Conservation (phyloP, 2,329 filamentous ascomycete genomes). For the Rhytidhysteron rufulum region DNA sequence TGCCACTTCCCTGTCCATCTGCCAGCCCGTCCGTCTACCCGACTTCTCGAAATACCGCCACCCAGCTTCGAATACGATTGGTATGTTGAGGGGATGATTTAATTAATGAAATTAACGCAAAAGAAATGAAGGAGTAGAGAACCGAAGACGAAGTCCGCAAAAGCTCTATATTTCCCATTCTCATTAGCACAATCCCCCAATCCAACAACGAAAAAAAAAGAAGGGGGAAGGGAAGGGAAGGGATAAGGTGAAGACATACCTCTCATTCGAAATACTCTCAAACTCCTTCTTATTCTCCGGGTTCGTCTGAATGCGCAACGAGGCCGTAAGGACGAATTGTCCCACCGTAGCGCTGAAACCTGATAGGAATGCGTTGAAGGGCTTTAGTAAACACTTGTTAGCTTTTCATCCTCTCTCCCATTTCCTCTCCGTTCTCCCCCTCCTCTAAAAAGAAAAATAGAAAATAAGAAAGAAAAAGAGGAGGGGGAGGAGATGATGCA, state of each 20-base stretch:
- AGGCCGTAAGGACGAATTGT: slow-evolving; percentile 93
- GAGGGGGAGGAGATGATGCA: slow-evolving; percentile 1
- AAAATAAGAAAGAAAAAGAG: background rate
- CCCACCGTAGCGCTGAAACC: slow-evolving; percentile 93
- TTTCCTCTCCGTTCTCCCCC: background rate
- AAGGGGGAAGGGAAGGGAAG: background rate
- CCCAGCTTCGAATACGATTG: too few relatives aligned
- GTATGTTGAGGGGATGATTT: too few relatives aligned
- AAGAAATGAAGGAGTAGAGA: slow-evolving; percentile 97
- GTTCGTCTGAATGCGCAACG: slow-evolving; percentile 87
- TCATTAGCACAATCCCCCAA: slow-evolving; percentile 5
- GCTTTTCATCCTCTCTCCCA: background rate
- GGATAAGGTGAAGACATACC: slow-evolving; percentile 58
- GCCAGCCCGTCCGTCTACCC: too few relatives aligned
- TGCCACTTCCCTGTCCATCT: too few relatives aligned
- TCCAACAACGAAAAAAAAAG: slow-evolving; percentile 5
- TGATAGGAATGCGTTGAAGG: slow-evolving; percentile 97
- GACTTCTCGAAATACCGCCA: too few relatives aligned
- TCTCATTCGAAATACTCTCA: slow-evolving; percentile 71
- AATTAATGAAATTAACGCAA: slow-evolving; percentile 99
- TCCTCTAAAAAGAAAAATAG: background rate
- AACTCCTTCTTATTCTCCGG: slow-evolving; percentile 76
- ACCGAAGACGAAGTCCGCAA: slow-evolving; percentile 93
- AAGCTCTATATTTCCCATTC: slow-evolving; percentile 59
- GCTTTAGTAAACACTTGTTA: slow-evolving; percentile 50